These are phyloP conservation scores for Paratinospora sagittata DNA, from an alignment of 164 flowering plant species.

Conservation along the genomic window DNA sequence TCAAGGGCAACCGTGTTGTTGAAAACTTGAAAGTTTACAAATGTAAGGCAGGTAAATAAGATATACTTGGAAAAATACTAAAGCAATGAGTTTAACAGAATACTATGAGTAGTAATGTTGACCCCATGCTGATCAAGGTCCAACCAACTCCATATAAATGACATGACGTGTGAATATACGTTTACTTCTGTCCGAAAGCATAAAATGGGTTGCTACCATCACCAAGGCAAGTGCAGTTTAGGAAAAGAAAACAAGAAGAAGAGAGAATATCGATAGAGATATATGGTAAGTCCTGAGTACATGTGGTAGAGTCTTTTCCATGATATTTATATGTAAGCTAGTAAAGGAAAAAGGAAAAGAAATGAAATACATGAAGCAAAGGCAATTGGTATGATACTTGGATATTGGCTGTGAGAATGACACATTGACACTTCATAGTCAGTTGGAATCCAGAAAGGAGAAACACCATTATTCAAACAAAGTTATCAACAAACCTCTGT, in stretches of 20 bases:
- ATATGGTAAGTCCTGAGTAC: not conserved
- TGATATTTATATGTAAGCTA: not conserved
- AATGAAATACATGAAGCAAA: not conserved
- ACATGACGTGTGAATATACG: not conserved
- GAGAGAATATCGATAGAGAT: not conserved
- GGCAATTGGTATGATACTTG: not conserved
- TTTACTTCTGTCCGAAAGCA: not conserved
- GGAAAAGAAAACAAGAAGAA: not conserved
- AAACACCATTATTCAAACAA: not conserved
- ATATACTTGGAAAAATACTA: not conserved
- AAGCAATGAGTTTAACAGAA: not conserved
- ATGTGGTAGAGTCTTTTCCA: not conserved
- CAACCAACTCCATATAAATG: not conserved
- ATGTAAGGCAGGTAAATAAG: too few relatives aligned
- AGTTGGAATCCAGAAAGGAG: conserved; percentile 4
- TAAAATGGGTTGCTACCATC: not conserved
- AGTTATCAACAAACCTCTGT: conserved; percentile 32
- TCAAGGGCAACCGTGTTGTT: not conserved
- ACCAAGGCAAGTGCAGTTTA: not conserved
- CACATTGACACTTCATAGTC: not conserved
- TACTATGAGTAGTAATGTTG: not conserved
- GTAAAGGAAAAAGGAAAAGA: not conserved
- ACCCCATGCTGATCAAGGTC: not conserved
- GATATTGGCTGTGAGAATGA: not conserved
- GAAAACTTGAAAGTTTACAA: not conserved